Conservation (phyloP, 2,329 filamentous ascomycete species). For the Nigrospora oryzae region DNA sequence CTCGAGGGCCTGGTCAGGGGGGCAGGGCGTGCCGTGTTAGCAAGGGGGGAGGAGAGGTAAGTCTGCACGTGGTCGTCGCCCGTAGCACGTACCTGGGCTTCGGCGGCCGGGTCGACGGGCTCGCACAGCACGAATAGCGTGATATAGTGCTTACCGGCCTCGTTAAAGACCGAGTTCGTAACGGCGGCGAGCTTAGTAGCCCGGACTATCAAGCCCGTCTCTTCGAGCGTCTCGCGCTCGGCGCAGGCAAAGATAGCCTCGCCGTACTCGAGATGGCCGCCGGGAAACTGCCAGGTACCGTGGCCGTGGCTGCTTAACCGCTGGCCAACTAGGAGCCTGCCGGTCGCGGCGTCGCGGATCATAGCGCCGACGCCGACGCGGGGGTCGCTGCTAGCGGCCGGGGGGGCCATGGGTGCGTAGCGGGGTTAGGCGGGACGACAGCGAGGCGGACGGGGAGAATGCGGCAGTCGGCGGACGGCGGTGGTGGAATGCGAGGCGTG, state of each 20-base stretch:
- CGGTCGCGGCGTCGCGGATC: not conserved
- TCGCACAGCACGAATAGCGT: conserved; percentile 5
- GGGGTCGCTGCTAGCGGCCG: not conserved
- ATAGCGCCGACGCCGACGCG: conserved; percentile 2
- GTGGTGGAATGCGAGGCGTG: too few relatives aligned
- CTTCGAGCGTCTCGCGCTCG: conserved; percentile 8
- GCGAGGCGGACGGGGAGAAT: too few relatives aligned
- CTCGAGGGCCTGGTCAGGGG: too few relatives aligned
- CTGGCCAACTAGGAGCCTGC: not conserved
- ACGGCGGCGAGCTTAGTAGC: conserved; percentile 5
- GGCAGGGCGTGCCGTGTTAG: too few relatives aligned
- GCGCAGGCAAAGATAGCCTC: conserved; percentile 7
- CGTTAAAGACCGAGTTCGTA: conserved; percentile 7
- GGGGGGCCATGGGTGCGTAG: too few relatives aligned
- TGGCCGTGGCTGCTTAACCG: not conserved
- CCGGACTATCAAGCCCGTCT: conserved; percentile 6
- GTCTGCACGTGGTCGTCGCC: too few relatives aligned
- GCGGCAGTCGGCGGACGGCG: too few relatives aligned
- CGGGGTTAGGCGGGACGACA: too few relatives aligned
- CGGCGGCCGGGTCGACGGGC: not conserved
- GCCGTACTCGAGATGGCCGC: conserved; percentile 9
- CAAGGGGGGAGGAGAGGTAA: too few relatives aligned
- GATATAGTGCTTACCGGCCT: conserved; percentile 8
- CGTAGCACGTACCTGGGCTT: not conserved
- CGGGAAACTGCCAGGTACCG: conserved; percentile 6